Base-by-base conservation (phyloP, 371 early-diverging fungal species). In the Lichtheimia corymbifera region DNA sequence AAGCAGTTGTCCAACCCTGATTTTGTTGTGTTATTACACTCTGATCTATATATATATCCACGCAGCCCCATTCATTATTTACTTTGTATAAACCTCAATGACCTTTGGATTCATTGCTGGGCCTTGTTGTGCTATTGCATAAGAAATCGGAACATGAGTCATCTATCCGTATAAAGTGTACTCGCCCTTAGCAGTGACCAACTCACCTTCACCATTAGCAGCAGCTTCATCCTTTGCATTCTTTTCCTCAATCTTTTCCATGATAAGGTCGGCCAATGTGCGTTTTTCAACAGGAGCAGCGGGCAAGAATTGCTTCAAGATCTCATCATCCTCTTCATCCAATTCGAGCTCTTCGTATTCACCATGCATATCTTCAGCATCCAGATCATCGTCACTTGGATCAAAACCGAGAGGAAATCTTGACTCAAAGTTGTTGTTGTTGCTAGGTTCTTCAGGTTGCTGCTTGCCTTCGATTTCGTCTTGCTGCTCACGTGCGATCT, bases 31-130 rank as follows among this genome's bases (percentile, higher is more conserved):
- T 62, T 15, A 22, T 2, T 27, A 28, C 27, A 4, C 25, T 3
- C 51, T 14, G n/a, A 24, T 18, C 7, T 11, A 25, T n/a, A 2
- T 14, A n/a, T 2, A 47, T 14, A 57, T 2, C 44, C 6, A n/a
- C n/a, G n/a, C n/a, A n/a, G n/a, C n/a, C n/a, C n/a, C n/a, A n/a
- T n/a, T n/a, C n/a, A 4, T 5, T 25, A 7, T 72, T 53, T 83
- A 89, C 91, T 97, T 95, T 62, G 93, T 85, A 73, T 98, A 98
- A 35, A 96, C 97, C 73, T 96, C 93, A 41, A 94, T 84, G 14
- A 98, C 88, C 74, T 97, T 97, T 43, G 94, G 92, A 69, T 94
- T 89, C 65, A 95, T 62, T 5, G 83, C 74, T 57, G 84, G 77
- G 25, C 79, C 73, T 35, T 35, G 35, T 35, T 35, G 35, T 35